Base-by-base conservation (phyloP, 2,329 filamentous ascomycete genomes). In the Aaosphaeria arxii region DNA sequence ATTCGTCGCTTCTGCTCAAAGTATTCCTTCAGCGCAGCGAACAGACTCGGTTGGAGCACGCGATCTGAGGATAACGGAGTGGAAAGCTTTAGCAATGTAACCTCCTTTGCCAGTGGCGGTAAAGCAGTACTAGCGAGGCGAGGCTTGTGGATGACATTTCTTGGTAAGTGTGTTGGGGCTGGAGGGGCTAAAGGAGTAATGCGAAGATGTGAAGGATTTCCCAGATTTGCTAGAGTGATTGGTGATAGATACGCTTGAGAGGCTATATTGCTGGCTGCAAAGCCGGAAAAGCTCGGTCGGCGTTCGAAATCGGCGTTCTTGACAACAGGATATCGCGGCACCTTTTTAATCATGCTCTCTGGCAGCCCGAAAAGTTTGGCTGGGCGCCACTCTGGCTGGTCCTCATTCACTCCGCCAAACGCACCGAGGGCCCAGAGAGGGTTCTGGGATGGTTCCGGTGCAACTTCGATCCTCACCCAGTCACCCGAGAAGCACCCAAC, bases 401-500 rank as follows among this genome's bases (percentile, higher is more conserved):
- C 84, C 3, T 81, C 74, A n/a, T 84, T 78, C 7, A 79, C 72
- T n/a, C 81, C 77, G 5, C 80, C 81, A 54, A 85, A 88, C 52
- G 82, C 85, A 24, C 83, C 84, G 4, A 90, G 75, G 2, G 85
- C 85, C 73, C 85, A 87, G 0, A 83, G 82, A 13, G 78, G 87
- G 66, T 83, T 87, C 11, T 77, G 74, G 24, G 81, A 86, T 50
- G 89, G 87, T 63, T 91, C 89, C 55, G 88, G 81, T 0, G 88
- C 81, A 5, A 83, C 79, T 71, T 96, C 90, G 7, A 96, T 77
- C 24, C 87, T 85, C 7, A 96, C 90, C 94, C 94, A 99, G 64
- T 99, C 94, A 30, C 94, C 94, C 0, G 92, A 97, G 66, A 99
- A 99, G 69, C 92, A 97, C 11, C 92, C 91, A 46, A 99, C 87